Evolutionary conservation across 345 rosid genomes (phyloP), one percentile per base, ranked within the genome.

Genomic region (Luvunga scandens): DNA sequence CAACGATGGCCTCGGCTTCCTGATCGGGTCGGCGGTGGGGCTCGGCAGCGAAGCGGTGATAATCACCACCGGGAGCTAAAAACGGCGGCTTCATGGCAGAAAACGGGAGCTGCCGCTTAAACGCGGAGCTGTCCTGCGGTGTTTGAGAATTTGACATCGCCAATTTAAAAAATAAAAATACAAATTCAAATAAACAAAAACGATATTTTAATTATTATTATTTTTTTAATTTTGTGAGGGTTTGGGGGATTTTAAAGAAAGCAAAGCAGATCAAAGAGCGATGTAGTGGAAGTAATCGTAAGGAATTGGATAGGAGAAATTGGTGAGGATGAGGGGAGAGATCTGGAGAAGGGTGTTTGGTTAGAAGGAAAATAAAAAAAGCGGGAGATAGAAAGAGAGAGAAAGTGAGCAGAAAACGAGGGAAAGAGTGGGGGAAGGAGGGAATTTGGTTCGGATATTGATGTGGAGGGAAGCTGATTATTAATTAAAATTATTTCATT

Each of bases 361-460:
- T 79, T 78, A 74, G 72, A 78, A 69, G 42, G 77, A 82, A 88
- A 89, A 78, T 80, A 84, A 75, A 75, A 75, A 45, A 63, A 75
- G 79, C 79, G 90, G 85, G 90, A 83, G 86, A 89, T 84, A 82
- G 86, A 45, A 76, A 72, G 85, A 77, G 79, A 83, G 87, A 84
- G 86, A 84, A 83, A 79, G 83, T 28, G 84, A 70, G 79, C 68
- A 86, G 92, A 91, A 85, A 83, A 85, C 87, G 88, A 87, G 90
- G 90, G 96, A 88, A 89, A 83, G 81, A 79, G 79, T 77, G 76
- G 76, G 56, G 83, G 76, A 70, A 68, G 86, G 91, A 88, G 89
- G 89, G 93, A 87, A 87, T 89, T 90, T 92, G 93, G 99, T 93
- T 95, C 93, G 93, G 97, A 95, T 87, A 88, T 82, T 84, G 90